Conservation (phyloP, 331 rosid genomes). For the Prunus yedoensis region DNA sequence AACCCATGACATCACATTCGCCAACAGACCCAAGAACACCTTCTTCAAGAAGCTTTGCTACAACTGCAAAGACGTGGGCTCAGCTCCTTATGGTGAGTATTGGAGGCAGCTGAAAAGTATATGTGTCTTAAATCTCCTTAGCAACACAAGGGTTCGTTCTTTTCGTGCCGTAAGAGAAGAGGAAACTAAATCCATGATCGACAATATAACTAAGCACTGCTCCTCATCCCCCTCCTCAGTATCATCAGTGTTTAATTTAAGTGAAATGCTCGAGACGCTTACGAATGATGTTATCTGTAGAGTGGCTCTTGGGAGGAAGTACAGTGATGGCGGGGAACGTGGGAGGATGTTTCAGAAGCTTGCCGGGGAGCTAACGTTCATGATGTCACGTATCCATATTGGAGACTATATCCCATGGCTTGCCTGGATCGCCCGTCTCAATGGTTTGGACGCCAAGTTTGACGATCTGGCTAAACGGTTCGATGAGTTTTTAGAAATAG, state of each 20-base stretch:
- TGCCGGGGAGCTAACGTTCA: not conserved
- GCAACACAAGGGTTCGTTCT: not conserved
- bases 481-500: not conserved
- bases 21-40: not conserved
- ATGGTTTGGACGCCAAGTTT: not conserved
- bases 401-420: not conserved
- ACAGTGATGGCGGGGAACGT: not conserved
- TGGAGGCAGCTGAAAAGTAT: not conserved
- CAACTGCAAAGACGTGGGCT: not conserved
- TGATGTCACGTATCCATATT: not conserved
- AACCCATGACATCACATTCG: not conserved
- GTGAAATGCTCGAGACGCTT: not conserved
- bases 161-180: not conserved
- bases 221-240: not conserved
- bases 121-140: not conserved
- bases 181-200: not conserved
- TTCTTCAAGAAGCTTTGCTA: not conserved
- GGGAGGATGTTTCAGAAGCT: not conserved
- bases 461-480: not conserved
- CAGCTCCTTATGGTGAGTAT: not conserved
- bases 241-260: not conserved
- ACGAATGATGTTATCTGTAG: not conserved
- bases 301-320: not conserved
- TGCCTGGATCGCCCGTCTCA: not conserved
- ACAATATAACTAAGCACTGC: not conserved